A percentile compares a stretch with the other conserved stretches of the same genome.
Conservation (phyloP, 202 grass and related monocot genomes). For the Dendrocalamus latiflorus region DNA sequence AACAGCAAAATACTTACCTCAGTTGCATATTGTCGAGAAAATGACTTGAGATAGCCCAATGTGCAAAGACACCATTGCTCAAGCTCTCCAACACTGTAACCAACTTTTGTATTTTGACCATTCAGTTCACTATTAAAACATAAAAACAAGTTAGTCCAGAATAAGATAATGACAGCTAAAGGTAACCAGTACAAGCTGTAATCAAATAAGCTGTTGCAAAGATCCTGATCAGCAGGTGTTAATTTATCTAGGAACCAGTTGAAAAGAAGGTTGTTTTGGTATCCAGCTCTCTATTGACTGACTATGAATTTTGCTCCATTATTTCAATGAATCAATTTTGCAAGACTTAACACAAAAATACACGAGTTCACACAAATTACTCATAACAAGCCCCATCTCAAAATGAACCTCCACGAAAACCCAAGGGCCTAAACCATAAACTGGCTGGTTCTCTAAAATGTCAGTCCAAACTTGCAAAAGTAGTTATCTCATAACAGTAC, state of each 20-base stretch:
- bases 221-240: neutral
- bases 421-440: neutral
- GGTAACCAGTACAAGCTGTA: too few species aligned
- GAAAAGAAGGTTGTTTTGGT: neutral
- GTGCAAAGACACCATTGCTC: conserved; percentile 97
- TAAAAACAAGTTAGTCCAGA: neutral
- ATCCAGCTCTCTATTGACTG: neutral
- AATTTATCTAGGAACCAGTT: conserved; percentile 16
- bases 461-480: neutral
- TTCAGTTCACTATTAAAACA: conserved; percentile 55
- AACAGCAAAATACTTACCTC: conserved; percentile 55
- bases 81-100: conserved; percentile 65
- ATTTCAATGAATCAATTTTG: neutral
- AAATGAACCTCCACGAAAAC: neutral
- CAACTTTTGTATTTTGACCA: conserved; percentile 37
- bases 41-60: conserved; percentile 89
- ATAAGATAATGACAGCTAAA: neutral
- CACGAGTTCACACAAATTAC: too few species aligned
- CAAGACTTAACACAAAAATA: neutral
- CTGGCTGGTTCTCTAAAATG: neutral
- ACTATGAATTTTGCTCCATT: neutral
- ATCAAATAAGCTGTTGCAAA: neutral
- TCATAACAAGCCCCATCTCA: too few species aligned
- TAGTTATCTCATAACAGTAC: neutral
- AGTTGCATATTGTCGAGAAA: conserved; percentile 91